Percentiles rank a stretch among this genome's conserved stretches.
Evolutionary conservation across 345 rosid species (phyloP).

Genomic region (Lepidium aucheri): DNA sequence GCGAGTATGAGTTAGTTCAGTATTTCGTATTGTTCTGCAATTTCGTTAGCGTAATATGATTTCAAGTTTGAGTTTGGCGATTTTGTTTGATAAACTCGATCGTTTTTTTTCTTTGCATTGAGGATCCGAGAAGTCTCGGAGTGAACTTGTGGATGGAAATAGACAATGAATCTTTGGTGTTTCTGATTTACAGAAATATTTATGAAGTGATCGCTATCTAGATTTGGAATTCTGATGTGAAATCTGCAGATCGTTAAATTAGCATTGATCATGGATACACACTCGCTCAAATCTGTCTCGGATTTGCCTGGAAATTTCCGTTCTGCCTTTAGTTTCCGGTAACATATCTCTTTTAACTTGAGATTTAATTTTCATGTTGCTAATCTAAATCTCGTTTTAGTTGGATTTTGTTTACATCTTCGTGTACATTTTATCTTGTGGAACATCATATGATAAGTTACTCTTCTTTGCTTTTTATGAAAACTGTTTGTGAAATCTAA

Average conservation of each 20-base stretch:
- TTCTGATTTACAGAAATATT: not conserved
- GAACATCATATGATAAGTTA: slow-evolving; percentile 1
- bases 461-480: not conserved
- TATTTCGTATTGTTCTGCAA: not conserved
- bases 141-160: not conserved
- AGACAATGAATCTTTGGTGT: not conserved
- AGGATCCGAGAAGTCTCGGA: not conserved
- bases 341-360: not conserved
- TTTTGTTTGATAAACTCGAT: not conserved
- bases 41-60: not conserved
- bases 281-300: slow-evolving; percentile 60
- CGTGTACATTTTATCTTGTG: not conserved
- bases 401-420: not conserved
- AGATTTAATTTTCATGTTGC: not conserved
- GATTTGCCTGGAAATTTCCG: slow-evolving; percentile 68
- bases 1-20: not conserved
- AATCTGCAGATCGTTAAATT: slow-evolving; percentile 13
- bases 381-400: not conserved
- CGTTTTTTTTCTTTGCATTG: not conserved
- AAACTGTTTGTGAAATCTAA: not conserved
- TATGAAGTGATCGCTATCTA: not conserved
- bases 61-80: not conserved
- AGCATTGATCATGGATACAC: slow-evolving; percentile 48
- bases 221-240: not conserved
- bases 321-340: slow-evolving; percentile 79